Evolutionary conservation across 2,329 filamentous ascomycete species (phyloP).

Genomic region (Gnomoniopsis smithogilvyi): DNA sequence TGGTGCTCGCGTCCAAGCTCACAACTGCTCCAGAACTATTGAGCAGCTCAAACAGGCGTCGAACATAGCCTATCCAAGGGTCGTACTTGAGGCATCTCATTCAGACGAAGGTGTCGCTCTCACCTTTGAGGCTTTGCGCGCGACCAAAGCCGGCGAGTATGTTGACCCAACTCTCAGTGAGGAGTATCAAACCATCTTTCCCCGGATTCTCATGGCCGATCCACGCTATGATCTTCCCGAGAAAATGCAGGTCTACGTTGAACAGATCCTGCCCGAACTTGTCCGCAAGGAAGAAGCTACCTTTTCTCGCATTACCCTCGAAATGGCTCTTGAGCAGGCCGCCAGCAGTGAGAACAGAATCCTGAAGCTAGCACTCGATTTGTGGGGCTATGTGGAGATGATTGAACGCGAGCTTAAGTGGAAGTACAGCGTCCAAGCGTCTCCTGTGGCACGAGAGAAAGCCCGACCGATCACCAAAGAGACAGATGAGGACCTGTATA

Average conservation of each 20-base stretch:
- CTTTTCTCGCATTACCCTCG: conserved; percentile 57
- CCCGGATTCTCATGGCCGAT: conserved; percentile 54
- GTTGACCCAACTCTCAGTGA: conserved; percentile 31
- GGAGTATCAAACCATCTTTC: conserved; percentile 31
- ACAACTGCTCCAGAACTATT: conserved; percentile 57
- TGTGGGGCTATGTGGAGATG: conserved; percentile 64
- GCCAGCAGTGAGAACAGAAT: conserved; percentile 49
- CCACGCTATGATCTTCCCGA: conserved; percentile 57
- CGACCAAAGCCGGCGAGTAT: conserved; percentile 29
- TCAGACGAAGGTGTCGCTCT: conserved; percentile 48
- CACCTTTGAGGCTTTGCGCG: conserved; percentile 38
- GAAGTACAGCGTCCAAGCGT: conserved; percentile 50
- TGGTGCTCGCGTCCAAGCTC: conserved; percentile 61
- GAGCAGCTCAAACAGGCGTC: conserved; percentile 52
- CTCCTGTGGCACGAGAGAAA: conserved; percentile 34
- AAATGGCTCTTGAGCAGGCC: conserved; percentile 45
- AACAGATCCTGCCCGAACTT: conserved; percentile 53
- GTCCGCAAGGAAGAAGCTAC: conserved; percentile 57
- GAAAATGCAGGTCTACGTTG: conserved; percentile 60
- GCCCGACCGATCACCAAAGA: conserved; percentile 49
- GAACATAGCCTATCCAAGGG: conserved; percentile 44
- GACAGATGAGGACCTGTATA: conserved; percentile 54
- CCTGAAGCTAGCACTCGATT: conserved; percentile 55
- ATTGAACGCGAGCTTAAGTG: conserved; percentile 63
- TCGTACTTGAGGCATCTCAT: conserved; percentile 55